phyloP scores from a whole-genome alignment of 1,139 yeast species.

The Pichia sp. region DNA sequence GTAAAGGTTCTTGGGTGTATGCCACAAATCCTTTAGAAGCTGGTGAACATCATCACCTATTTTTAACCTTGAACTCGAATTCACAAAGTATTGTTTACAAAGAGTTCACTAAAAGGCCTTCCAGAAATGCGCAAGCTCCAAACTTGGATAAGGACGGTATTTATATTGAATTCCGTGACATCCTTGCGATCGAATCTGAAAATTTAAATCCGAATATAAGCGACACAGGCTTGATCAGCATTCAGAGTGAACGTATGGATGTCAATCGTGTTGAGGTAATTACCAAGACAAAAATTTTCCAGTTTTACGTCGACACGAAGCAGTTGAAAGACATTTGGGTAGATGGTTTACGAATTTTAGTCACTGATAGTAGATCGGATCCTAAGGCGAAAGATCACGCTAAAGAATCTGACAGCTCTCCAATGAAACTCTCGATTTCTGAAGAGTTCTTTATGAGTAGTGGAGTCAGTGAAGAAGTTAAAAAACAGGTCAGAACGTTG shows the following conservation, averaged over 20 bases:
- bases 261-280: conserved; percentile 31
- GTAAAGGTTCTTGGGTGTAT: conserved; percentile 83
- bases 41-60: conserved; percentile 37
- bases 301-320: conserved; percentile 67
- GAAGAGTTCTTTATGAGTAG: conserved; percentile 14
- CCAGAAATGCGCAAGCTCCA: conserved; percentile 36
- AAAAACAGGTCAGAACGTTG: conserved; percentile 52
- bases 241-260: conserved; percentile 26
- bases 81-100: conserved; percentile 58
- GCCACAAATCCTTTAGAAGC: conserved; percentile 57
- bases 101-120: conserved; percentile 44
- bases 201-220: conserved; percentile 16
- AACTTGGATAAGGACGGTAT: conserved; percentile 50
- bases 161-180: conserved; percentile 34
- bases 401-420: not conserved
- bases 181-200: conserved; percentile 42
- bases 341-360: conserved; percentile 69
- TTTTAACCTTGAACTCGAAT: conserved; percentile 68
- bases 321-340: conserved; percentile 72
- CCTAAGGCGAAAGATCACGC: not conserved
- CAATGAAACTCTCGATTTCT: conserved; percentile 14
- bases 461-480: conserved; percentile 49
- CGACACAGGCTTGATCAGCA: conserved; percentile 22
- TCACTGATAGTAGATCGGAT: conserved; percentile 24
- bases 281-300: conserved; percentile 37